Conservation (phyloP, 257 asterid species). For the Solanum ossicruentum region DNA sequence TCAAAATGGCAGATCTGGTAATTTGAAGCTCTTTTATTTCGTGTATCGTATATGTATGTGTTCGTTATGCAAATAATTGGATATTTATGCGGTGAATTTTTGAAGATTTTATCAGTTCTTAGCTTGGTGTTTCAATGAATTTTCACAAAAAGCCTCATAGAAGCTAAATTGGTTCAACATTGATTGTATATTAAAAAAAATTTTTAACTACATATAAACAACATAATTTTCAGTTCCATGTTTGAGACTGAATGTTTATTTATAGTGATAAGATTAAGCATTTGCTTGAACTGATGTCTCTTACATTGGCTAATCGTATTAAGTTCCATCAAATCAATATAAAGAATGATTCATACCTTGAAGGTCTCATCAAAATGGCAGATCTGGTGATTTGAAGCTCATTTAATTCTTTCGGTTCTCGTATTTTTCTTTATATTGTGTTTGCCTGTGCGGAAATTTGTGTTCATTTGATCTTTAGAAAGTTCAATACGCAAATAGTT, state of each 20-base stretch:
- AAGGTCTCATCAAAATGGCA: constrained; percentile 82
- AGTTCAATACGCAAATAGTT: not conserved
- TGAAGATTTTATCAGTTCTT: not conserved
- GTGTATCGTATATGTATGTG: not conserved
- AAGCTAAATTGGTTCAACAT: not conserved
- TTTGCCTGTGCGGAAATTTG: not conserved
- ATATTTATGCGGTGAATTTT: not conserved
- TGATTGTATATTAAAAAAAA: not conserved
- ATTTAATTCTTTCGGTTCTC: not conserved
- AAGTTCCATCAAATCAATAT: constrained; percentile 80
- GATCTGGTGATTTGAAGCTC: constrained; percentile 56
- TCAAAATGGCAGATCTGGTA: constrained; percentile 95
- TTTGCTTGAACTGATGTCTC: constrained; percentile 46
- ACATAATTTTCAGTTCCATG: not conserved
- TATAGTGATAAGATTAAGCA: constrained; percentile 63
- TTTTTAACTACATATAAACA: not conserved
- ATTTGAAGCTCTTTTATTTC: not conserved
- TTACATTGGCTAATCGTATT: constrained; percentile 51
- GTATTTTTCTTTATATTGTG: not conserved
- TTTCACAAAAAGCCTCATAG: not conserved
- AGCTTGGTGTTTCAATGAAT: not conserved
- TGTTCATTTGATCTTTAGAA: not conserved
- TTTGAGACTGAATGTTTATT: not conserved
- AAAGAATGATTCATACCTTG: constrained; percentile 79
- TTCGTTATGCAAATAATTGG: not conserved